Percentiles rank a stretch among this genome's conserved stretches.
Conservation (phyloP, 176 grass and related monocot species). For the Triticum timopheevii region DNA sequence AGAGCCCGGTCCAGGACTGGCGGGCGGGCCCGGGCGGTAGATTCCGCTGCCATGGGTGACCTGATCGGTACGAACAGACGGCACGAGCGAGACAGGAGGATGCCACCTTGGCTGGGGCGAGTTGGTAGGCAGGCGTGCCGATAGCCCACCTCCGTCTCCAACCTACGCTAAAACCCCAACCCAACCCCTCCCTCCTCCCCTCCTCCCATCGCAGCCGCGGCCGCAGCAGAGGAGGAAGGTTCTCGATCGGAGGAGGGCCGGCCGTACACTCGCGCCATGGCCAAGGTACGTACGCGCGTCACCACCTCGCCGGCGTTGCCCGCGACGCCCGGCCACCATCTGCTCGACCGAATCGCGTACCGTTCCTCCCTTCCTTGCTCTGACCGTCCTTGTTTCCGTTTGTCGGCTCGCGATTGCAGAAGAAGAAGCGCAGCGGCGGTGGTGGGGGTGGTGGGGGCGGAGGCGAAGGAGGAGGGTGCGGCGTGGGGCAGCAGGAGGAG, state of each 20-base stretch:
- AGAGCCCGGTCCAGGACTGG: too few relatives aligned
- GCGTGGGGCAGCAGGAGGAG: background rate
- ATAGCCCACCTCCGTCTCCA: too few relatives aligned
- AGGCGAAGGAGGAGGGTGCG: background rate
- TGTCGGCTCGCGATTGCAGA: background rate
- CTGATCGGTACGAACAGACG: too few relatives aligned
- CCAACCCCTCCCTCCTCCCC: background rate
- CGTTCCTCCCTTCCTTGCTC: background rate
- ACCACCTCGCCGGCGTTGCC: background rate
- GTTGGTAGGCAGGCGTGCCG: too few relatives aligned
- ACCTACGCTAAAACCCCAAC: too few relatives aligned
- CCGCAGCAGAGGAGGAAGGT: background rate
- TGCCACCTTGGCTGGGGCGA: too few relatives aligned
- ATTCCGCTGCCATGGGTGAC: too few relatives aligned
- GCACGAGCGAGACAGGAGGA: too few relatives aligned
- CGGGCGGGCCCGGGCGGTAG: too few relatives aligned
- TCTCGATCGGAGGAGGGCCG: too few relatives aligned
- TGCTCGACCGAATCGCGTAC: background rate
- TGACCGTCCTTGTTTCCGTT: background rate
- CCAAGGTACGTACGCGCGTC: background rate
- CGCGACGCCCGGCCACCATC: background rate
- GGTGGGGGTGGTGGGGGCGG: background rate
- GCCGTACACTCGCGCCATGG: background rate
- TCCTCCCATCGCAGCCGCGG: background rate
- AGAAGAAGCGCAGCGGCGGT: constrained; percentile 49